These are phyloP conservation scores for Zangia roseola DNA, from an alignment of 768 basidiomycete species.

Conservation along the genomic window DNA sequence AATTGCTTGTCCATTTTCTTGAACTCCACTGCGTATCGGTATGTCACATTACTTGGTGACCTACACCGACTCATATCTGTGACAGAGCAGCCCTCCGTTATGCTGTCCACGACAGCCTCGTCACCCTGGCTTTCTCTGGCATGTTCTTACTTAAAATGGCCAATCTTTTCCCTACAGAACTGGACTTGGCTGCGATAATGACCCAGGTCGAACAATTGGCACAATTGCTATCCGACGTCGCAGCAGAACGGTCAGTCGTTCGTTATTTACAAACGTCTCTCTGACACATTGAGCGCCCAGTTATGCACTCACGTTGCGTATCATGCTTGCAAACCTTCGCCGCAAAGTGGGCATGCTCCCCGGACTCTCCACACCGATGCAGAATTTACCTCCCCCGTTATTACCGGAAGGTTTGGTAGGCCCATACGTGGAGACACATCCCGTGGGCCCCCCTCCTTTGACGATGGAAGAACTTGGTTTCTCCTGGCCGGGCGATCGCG, in stretches of 20 bases:
- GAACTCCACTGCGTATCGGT: slow-evolving; percentile 79
- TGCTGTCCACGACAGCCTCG: slow-evolving; percentile 90
- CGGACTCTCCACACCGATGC: slow-evolving; percentile 46
- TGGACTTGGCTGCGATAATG: slow-evolving; percentile 75
- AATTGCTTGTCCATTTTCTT: slow-evolving; percentile 84
- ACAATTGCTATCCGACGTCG: slow-evolving; percentile 87
- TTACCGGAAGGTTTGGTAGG: slow-evolving; percentile 58
- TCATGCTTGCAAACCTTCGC: slow-evolving; percentile 90
- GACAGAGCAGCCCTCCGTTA: slow-evolving; percentile 83
- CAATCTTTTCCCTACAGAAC: slow-evolving; percentile 82
- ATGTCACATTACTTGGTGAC: slow-evolving; percentile 17
- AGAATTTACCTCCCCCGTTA: slow-evolving; percentile 51
- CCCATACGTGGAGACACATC: slow-evolving; percentile 53
- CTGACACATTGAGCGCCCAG: slow-evolving; percentile 36
- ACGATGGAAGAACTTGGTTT: slow-evolving; percentile 87
- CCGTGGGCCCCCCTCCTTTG: slow-evolving; percentile 56
- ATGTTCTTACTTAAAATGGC: slow-evolving; percentile 94
- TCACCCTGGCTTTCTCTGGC: slow-evolving; percentile 88
- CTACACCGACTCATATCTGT: slow-evolving; percentile 2
- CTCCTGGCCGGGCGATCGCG: slow-evolving; percentile 62
- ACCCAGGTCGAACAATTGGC: slow-evolving; percentile 88
- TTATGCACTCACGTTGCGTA: slow-evolving; percentile 86
- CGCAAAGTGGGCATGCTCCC: slow-evolving; percentile 76
- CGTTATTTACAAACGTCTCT: not conserved
- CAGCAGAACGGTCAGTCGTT: slow-evolving; percentile 73